Base-by-base conservation (phyloP, 2,329 filamentous ascomycete genomes). In the Colletotrichum chrysophilum region DNA sequence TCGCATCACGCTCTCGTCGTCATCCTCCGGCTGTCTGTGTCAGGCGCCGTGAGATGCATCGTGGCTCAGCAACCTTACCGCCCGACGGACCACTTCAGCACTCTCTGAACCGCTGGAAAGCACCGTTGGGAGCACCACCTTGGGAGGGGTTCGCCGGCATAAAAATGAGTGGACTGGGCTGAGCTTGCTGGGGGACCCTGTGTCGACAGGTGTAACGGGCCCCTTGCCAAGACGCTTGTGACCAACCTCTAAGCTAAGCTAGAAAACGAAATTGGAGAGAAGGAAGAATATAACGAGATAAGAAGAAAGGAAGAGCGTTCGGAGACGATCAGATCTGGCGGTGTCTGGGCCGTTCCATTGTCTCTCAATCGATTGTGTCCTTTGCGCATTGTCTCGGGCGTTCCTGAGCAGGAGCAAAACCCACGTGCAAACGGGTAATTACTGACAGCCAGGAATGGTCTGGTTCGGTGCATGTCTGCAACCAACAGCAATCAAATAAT, bases 161-260 rank as follows among this genome's bases (percentile, higher is more conserved):
- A 8, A 30, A 52, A 61, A 24, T 60, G n/a, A 70, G 71, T 43
- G 26, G 73, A 58, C 32, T 36, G 26, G 55, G 69, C 38, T 34
- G 32, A 52, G 30, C 14, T 43, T 56, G 56, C 56, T 28, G 26
- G 62, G 69, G 55, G 52, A 67, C 56, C 69, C 64, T 76, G 74
- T 34, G 21, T 58, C 43, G 48, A 26, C 28, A 36, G 30, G 58
- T 62, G 26, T 30, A 48, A 26, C 52, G 60, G 71, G 32, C n/a
- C 60, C 43, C 70, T 13, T 38, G 70, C 74, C 74, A 65, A 76
- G 65, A 48, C 65, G 32, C 64, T 75, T 69, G 36, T 36, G 36
- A 60, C 62, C 38, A 67, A 38, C 43, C 43, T 52, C 43, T 21
- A 28, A 61, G 36, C 28, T 38, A 34, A n/a, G 34, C 61, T 36